Base-by-base conservation (phyloP, 2,329 filamentous ascomycete species). In the Exophiala dermatitidis region DNA sequence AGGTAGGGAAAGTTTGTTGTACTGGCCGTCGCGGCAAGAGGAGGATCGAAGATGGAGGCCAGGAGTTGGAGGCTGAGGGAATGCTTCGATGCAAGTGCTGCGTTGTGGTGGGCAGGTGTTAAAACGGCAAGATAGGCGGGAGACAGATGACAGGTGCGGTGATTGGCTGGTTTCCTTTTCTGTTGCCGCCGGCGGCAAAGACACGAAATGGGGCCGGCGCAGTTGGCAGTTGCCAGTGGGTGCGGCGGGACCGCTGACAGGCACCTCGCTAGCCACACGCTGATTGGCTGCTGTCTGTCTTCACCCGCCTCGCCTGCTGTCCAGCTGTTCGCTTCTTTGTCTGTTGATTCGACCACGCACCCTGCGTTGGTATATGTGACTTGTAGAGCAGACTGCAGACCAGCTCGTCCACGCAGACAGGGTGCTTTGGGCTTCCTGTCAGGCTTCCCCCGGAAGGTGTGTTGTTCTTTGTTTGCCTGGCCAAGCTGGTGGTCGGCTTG, bases 111-210 rank as follows among this genome's bases (percentile, higher is more conserved):
- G 47, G 50, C 58, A 19, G 19, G 19, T 19, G 50, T 60, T 56
- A 58, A 55, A 58, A 44, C 55, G 50, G 58, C 54, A 43, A 50
- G 50, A 48, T 9, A 9, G 9, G 8, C 3, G 10, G n/a, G 42
- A 12, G 30, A 26, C 28, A 8, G 42, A 8, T 29, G 12, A 4
- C 42, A 26, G 42, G 29, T 37, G 44, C 36, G 47, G 28, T 36
- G 6, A 28, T 42, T 40, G n/a, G 45, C 29, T 29, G 42, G 38
- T 48, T 43, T 31, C n/a, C 31, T 48, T 50, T 48, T 8, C 36
- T 53, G 34, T 58, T 58, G 55, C 53, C 53, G 55, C 56, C 52
- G 44, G 55, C 52, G 53, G 58, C 55, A 58, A 56, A 54, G 19
- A 19, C 38, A 28, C 26, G 19, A 49, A 49, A 34, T 50, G 50